Evolutionary conservation across 495 filamentous ascomycete genomes (phyloP), one percentile per base, ranked within the genome.

Genomic region (Penicillium mononematosum): DNA sequence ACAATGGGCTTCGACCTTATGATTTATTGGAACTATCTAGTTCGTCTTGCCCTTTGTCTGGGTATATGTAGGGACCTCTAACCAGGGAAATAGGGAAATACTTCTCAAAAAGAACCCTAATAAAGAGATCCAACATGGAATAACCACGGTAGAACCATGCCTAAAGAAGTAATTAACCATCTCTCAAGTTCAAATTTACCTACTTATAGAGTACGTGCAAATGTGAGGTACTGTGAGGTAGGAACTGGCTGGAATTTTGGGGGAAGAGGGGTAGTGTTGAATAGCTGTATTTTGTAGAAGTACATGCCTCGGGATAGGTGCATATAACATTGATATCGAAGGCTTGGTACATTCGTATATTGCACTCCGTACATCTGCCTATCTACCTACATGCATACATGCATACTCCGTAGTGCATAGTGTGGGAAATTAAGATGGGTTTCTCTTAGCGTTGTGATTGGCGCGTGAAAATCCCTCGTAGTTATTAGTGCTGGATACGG

Each of bases 401-500:
- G 5, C 0, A 5, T 25, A 25, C 24, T 25, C 24, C 24, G 24
- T 25, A 25, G 16, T 47, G 27, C 45, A 45, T 8, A 32, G 9
- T 34, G 7, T 29, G 20, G 51, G 44, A 45, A 55, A 55, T 55
- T 47, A 47, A 55, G 17, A 47, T 53, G 43, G 53, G 20, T 25
- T 34, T 2, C 29, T 17, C 10, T 38, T 17, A 36, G 34, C 9
- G 9, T 0, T 39, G 10, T 57, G 36, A 70, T 70, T 70, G 64
- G 67, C 42, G 27, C 47, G 38, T 53, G 61, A 68, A 70, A 70
- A 67, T 70, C 55, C 67, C 67, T 70, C 67, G 67, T 69, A 60
- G 53, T 58, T 2, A 58, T 58, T 48, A 58, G 27, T n/a, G 17
- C 27, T 48, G 14, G 12, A 20, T 48, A 47, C 31, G 50, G 49